A percentile compares a stretch with the other conserved stretches of the same genome.
phyloP scores from a whole-genome alignment of 495 filamentous ascomycete genomes.

The Penicillium diatomitis region DNA sequence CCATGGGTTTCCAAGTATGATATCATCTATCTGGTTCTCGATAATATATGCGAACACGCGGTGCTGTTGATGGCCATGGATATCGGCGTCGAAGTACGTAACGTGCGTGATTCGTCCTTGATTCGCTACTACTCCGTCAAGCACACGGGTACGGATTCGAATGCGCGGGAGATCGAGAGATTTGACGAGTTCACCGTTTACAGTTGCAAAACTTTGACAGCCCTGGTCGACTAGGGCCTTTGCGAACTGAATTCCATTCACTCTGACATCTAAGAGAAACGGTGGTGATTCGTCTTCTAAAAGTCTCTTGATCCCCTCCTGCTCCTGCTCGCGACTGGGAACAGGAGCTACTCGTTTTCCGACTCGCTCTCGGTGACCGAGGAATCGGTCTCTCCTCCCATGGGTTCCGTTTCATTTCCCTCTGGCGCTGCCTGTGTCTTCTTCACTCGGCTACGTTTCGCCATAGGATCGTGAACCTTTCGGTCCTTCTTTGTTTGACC shows the following conservation, averaged over 20 bases:
- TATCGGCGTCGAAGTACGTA: neutral
- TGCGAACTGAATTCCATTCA: slow-evolving; percentile 1
- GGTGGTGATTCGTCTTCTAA: neutral
- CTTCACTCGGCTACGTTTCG: too few relatives aligned
- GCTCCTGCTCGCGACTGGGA: neutral
- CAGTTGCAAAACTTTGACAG: neutral
- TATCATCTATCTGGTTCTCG: neutral
- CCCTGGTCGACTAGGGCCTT: neutral
- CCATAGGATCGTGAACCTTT: neutral
- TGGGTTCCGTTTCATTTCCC: too few relatives aligned
- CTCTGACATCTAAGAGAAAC: slow-evolving; percentile 1
- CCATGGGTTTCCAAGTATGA: neutral
- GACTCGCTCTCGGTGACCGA: neutral
- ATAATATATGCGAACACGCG: neutral
- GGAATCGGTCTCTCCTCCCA: too few relatives aligned
- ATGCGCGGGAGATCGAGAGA: neutral
- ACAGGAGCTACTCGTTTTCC: slow-evolving; percentile 2
- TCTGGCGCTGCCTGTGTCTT: too few relatives aligned
- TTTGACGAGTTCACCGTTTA: neutral
- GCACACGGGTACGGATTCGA: neutral
- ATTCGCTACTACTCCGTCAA: neutral
- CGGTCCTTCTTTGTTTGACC: neutral
- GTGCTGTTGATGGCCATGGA: neutral
- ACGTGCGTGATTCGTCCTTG: neutral
- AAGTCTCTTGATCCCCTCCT: neutral